Evolutionary conservation across 176 grass and related monocot species (phyloP), one percentile per base, ranked within the genome.

Genomic region (Hordeum vulgare): DNA sequence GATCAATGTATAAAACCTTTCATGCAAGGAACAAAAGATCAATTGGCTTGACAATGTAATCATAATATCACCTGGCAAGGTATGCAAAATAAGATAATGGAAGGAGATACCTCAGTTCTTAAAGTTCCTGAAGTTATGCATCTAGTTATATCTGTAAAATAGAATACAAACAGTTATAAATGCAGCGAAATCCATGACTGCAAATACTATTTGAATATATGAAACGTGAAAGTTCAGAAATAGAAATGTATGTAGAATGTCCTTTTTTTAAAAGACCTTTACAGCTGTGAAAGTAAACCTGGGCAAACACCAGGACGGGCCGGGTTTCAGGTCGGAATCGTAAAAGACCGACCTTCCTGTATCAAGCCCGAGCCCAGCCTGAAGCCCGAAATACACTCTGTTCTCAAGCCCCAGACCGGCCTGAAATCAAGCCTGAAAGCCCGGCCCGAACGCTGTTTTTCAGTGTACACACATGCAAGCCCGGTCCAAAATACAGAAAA

Each of bases 71-170:
- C 82, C 67, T 75, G n/a, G 58, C 21, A 72, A 66, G 60, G 10
- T 35, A 86, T 42, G 31, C 60, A 84, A 57, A 61, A 70, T 80
- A 47, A 71, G 27, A 84, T 76, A 65, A 74, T 78, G 59, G 44
- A 20, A 79, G 28, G 23, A 63, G 13, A 76, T 98, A 98, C 95
- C 95, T 98, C 87, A 5, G 86, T 79, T 89, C 84, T 86, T 78
- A 91, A 80, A 81, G 86, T 90, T 84, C 85, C 77, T 76, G 80
- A 86, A 80, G 86, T 94, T 35, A 94, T 87, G 61, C 85, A 90
- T 88, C 80, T 82, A 33, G 92, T 86, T 84, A 98, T 89, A 89
- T 93, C 95, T 98, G 93, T 33, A 89, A 72, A 94, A 75, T 11
- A 89, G 6, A 81, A 35, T 44, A 71, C 56, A 64, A 28, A 7